phyloP scores from a whole-genome alignment of 768 basidiomycete genomes.

The Termitomyces sp. region DNA sequence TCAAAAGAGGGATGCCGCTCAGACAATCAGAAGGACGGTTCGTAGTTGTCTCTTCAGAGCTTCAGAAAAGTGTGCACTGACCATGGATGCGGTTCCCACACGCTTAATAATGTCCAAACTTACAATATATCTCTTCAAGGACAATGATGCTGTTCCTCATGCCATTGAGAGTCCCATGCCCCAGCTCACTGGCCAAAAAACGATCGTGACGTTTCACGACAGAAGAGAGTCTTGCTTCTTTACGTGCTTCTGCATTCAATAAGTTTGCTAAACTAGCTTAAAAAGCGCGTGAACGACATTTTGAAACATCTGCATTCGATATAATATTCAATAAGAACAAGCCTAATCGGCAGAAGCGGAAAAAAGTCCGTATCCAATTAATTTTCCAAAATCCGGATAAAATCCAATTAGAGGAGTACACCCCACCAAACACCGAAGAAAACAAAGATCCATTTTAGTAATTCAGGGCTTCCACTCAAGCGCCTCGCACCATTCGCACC shows the following conservation, averaged over 20 bases:
- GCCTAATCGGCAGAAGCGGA: neutral
- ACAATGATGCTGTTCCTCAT: neutral
- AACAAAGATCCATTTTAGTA: neutral
- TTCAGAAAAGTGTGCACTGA: too few species aligned
- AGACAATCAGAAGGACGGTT: too few species aligned
- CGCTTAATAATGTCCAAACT: neutral
- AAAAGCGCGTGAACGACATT: neutral
- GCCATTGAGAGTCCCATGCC: neutral
- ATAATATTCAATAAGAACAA: neutral
- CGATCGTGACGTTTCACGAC: neutral
- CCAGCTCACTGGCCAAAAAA: too few species aligned
- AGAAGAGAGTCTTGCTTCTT: neutral
- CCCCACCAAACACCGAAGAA: slow-evolving; percentile 5
- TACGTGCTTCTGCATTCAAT: neutral
- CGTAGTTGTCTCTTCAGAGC: too few species aligned
- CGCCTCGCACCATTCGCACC: slow-evolving; percentile 39
- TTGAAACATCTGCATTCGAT: too few species aligned
- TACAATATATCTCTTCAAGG: neutral
- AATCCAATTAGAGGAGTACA: slow-evolving; percentile 1
- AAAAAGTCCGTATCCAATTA: neutral
- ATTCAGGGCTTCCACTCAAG: neutral
- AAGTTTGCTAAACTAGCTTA: neutral
- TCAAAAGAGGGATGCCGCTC: too few species aligned
- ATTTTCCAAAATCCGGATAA: neutral
- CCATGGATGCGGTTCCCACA: too few species aligned